Evolutionary conservation across 2,329 filamentous ascomycete genomes (phyloP).

Genomic region (Gnomoniopsis smithogilvyi): DNA sequence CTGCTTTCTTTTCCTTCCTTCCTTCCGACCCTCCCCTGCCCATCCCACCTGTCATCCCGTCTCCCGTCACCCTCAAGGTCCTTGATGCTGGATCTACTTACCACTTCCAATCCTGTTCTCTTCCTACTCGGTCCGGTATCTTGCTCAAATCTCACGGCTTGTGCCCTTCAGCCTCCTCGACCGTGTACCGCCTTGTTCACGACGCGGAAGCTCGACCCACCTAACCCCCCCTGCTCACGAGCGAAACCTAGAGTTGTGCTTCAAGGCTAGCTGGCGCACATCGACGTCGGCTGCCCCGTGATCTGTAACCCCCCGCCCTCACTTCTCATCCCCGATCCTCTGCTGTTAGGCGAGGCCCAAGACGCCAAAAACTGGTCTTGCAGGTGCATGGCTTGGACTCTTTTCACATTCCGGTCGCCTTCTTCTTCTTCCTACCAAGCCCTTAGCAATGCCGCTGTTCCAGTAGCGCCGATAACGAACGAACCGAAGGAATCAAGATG

Average conservation of each 20-base stretch:
- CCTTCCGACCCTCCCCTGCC: neutral
- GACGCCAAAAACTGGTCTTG: neutral
- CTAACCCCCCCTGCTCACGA: neutral
- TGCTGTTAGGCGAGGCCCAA: slow-evolving; percentile 10
- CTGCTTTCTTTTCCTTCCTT: neutral
- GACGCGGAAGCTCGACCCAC: neutral
- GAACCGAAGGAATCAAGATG: slow-evolving; percentile 7
- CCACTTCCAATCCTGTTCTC: neutral
- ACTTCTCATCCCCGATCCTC: neutral
- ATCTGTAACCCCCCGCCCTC: neutral
- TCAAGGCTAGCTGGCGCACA: neutral
- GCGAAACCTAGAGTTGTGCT: neutral
- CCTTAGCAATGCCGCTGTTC: slow-evolving; percentile 15
- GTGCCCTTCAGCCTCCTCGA: too few relatives aligned
- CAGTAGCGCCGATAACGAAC: slow-evolving; percentile 10
- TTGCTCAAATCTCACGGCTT: neutral
- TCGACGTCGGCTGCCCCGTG: neutral
- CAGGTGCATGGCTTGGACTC: neutral
- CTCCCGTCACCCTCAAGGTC: slow-evolving; percentile 1
- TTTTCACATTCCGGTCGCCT: neutral
- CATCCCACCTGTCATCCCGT: neutral
- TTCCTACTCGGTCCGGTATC: neutral
- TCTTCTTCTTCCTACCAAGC: neutral
- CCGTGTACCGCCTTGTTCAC: too few relatives aligned
- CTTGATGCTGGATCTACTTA: neutral